Percentiles rank a stretch among this genome's conserved stretches.
Evolutionary conservation across 2,329 filamentous ascomycete species (phyloP).

Genomic region (Trichothecium roseum): DNA sequence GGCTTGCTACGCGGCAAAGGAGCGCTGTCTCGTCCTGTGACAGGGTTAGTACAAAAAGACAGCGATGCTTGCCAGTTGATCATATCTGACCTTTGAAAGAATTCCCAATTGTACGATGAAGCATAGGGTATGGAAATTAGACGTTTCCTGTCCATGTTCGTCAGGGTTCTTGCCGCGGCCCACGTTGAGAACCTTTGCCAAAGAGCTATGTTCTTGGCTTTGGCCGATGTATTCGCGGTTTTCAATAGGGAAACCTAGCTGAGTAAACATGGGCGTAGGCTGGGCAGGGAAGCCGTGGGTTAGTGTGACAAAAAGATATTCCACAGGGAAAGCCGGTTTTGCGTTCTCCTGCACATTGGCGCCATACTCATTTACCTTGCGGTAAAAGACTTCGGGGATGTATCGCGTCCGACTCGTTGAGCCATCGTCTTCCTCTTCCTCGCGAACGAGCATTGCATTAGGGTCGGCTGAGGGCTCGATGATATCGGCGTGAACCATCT

Average conservation of each 20-base stretch:
- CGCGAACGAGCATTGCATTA: slow-evolving; percentile 85
- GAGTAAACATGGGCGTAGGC: slow-evolving; percentile 65
- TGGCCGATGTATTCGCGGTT: slow-evolving; percentile 83
- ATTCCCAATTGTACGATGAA: slow-evolving; percentile 75
- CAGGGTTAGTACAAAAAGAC: slow-evolving; percentile 7
- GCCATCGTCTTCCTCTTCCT: slow-evolving; percentile 76
- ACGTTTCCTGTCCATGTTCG: slow-evolving; percentile 58
- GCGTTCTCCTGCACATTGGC: slow-evolving; percentile 95
- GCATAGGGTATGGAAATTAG: slow-evolving; percentile 89
- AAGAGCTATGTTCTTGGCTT: slow-evolving; percentile 64
- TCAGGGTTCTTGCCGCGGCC: slow-evolving; percentile 47
- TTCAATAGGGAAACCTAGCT: slow-evolving; percentile 74
- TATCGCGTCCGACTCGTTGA: slow-evolving; percentile 64
- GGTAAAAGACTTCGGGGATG: slow-evolving; percentile 95
- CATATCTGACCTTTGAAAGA: slow-evolving; percentile 63
- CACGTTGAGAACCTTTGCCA: slow-evolving; percentile 59
- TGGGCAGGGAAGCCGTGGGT: slow-evolving; percentile 90
- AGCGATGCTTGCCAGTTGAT: background rate
- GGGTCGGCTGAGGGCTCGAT: slow-evolving; percentile 93
- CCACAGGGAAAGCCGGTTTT: slow-evolving; percentile 90
- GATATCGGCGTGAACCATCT: slow-evolving; percentile 94
- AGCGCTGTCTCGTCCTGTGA: slow-evolving; percentile 77
- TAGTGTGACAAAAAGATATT: slow-evolving; percentile 90
- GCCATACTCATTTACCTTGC: slow-evolving; percentile 91
- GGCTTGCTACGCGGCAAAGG: slow-evolving; percentile 73